Percentiles rank a stretch among this genome's conserved stretches.
Evolutionary conservation across 2,329 filamentous ascomycete genomes (phyloP).

Genomic region (Sporothrix globosa): DNA sequence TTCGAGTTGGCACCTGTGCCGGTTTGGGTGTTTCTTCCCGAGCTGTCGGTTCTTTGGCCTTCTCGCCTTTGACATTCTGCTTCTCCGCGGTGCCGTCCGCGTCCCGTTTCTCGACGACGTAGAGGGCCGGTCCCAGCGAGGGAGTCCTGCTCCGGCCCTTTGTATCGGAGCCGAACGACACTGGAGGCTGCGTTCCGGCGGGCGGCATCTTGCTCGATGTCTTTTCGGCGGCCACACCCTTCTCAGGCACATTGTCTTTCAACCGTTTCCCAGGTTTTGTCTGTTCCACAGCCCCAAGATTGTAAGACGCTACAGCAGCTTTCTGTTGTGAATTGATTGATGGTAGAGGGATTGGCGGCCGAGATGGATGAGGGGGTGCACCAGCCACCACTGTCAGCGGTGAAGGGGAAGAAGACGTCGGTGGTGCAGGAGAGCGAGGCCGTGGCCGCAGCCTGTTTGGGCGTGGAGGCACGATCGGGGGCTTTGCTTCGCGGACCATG

Average conservation of each 20-base stretch:
- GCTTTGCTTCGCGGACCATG: constrained; percentile 26
- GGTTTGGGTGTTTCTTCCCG: neutral
- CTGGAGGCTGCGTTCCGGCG: neutral
- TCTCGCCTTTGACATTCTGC: neutral
- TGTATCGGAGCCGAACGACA: neutral
- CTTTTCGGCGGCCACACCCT: neutral
- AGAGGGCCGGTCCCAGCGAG: neutral
- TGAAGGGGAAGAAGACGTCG: neutral
- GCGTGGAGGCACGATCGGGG: constrained; percentile 22
- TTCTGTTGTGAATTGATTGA: constrained; percentile 17
- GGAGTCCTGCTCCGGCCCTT: neutral
- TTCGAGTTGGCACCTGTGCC: neutral
- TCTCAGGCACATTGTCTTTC: constrained; percentile 37
- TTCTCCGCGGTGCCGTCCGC: neutral
- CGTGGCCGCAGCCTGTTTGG: constrained; percentile 7
- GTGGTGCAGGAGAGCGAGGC: neutral
- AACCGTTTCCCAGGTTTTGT: neutral
- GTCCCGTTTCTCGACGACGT: neutral
- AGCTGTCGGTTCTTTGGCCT: neutral
- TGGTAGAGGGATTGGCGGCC: neutral
- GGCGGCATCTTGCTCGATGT: neutral
- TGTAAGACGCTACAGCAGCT: neutral
- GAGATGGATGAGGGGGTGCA: neutral
- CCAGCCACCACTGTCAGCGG: neutral
- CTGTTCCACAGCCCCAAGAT: neutral